These are phyloP conservation scores for Pinus albicaulis DNA, from an alignment of 75 land plant genomes.

Conservation along the genomic window DNA sequence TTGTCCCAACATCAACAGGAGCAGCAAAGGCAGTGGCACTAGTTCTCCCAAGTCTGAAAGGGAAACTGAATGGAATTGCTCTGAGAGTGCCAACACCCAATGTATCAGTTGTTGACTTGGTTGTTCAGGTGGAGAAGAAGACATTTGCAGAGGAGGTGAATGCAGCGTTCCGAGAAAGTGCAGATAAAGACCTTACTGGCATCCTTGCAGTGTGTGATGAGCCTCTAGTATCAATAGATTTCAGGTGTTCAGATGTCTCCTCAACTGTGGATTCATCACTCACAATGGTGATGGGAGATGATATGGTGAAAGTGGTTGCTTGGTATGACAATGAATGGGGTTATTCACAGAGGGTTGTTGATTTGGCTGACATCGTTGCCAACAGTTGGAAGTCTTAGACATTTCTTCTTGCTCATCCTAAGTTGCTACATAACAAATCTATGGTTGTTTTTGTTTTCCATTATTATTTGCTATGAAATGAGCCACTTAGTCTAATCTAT, in stretches of 20 bases:
- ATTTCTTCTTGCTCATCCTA: too few species aligned
- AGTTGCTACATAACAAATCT: too few species aligned
- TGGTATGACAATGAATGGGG: slow-evolving; percentile 93
- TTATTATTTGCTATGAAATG: too few species aligned
- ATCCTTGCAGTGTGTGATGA: slow-evolving; percentile 79
- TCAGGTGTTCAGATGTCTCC: slow-evolving; percentile 70
- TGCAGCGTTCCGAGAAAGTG: slow-evolving; percentile 86
- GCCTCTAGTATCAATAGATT: slow-evolving; percentile 79
- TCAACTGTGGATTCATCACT: slow-evolving; percentile 72
- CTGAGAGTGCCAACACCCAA: slow-evolving; percentile 97
- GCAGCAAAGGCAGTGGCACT: slow-evolving; percentile 97
- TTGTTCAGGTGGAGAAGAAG: slow-evolving; percentile 90
- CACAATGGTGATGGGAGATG: slow-evolving; percentile 89
- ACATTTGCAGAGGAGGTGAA: slow-evolving; percentile 97
- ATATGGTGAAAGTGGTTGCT: slow-evolving; percentile 87
- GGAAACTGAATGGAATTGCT: slow-evolving; percentile 96
- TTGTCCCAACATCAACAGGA: slow-evolving; percentile 95
- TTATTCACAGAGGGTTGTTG: slow-evolving; percentile 79
- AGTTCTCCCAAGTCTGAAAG: slow-evolving; percentile 86
- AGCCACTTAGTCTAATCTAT: too few species aligned
- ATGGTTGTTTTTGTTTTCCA: too few species aligned
- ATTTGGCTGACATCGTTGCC: slow-evolving; percentile 73
- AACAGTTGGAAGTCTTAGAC: slow-evolving; percentile 31
- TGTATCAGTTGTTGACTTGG: slow-evolving; percentile 94
- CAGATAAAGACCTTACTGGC: slow-evolving; percentile 54